These are phyloP conservation scores for Coriolopsis trogii DNA, from an alignment of 1,284 basidiomycete genomes.

Conservation along the genomic window DNA sequence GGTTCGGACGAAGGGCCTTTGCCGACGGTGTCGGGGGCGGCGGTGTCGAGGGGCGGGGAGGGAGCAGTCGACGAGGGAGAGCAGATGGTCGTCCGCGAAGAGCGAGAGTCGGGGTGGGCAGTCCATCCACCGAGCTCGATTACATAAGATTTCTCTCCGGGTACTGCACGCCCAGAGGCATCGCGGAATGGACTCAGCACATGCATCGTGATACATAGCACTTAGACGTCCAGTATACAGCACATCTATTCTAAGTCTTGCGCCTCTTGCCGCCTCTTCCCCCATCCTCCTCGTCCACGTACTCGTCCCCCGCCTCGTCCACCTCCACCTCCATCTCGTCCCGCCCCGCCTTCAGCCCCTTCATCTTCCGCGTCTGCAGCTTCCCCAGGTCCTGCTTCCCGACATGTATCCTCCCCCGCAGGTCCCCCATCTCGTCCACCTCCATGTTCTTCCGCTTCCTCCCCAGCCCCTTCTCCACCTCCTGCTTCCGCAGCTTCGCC, in stretches of 20 bases:
- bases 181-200: too few species aligned
- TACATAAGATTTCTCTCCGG: too few species aligned
- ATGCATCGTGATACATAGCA: too few species aligned
- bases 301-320: conserved; percentile 29
- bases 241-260: too few species aligned
- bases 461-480: conserved; percentile 85
- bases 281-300: conserved; percentile 18
- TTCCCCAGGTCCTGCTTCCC: conserved; percentile 87
- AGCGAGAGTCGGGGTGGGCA: background rate
- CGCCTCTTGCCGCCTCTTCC: conserved; percentile 21
- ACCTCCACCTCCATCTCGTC: conserved; percentile 35
- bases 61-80: background rate
- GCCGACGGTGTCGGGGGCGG: background rate
- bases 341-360: conserved; percentile 69
- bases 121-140: too few species aligned
- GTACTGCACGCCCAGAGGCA: too few species aligned
- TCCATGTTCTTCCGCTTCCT: conserved; percentile 95
- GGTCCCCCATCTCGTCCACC: conserved; percentile 98
- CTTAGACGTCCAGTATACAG: too few species aligned
- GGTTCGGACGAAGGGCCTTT: background rate
- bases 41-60: conserved; percentile 5
- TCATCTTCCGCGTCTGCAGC: conserved; percentile 93
- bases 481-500: conserved; percentile 86
- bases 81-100: background rate
- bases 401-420: conserved; percentile 89